Base-by-base conservation (phyloP, 768 basidiomycete genomes). In the Russula foetens region DNA sequence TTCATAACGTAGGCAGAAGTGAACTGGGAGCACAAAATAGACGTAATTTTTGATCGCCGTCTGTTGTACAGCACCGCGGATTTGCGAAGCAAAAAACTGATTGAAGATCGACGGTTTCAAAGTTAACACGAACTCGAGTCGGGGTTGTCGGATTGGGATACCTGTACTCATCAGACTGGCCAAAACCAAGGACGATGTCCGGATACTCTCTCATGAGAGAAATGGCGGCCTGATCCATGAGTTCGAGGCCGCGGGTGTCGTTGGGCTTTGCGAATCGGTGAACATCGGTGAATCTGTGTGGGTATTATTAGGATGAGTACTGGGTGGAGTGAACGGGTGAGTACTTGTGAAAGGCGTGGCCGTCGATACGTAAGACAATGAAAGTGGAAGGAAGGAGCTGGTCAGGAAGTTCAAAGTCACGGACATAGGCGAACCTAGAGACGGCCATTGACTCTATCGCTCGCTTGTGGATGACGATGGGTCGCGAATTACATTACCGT, bases 91-190 rank as follows among this genome's bases (percentile, higher is more conserved):
- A 98, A 80, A 68, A 99, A 98, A 70, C 96, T 98, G 59, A n/a
- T 33, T 26, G 15, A 29, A 8, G 64, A 43, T 54, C 6, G 43
- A 45, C 14, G 23, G 1, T 38, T 35, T 35, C 9, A 12, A 21
- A 46, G n/a, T 48, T 31, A 50, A 23, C 41, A 19, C 35, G 26
- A 51, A 41, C 12, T 35, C 9, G 24, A 28, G 41, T 44, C 7
- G 14, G 35, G 35, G 35, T 15, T 39, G 51, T 51, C 21, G 23
- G 54, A 35, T 21, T 24, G 23, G 15, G 39, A 50, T 56, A 88
- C 95, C 94, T 97, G 73, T 84, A 98, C 73, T 99, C 97, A 71
- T 99, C 97, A 21, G 94, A 97, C 75, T 99, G 91, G 1, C 97
- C 97, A 70, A 95, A 98, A 0, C 81, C 97, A 21, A 97, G 78